Percentiles rank a stretch among this genome's conserved stretches.
Evolutionary conservation across 768 basidiomycete genomes (phyloP).

Genomic region (Trametes punicea): DNA sequence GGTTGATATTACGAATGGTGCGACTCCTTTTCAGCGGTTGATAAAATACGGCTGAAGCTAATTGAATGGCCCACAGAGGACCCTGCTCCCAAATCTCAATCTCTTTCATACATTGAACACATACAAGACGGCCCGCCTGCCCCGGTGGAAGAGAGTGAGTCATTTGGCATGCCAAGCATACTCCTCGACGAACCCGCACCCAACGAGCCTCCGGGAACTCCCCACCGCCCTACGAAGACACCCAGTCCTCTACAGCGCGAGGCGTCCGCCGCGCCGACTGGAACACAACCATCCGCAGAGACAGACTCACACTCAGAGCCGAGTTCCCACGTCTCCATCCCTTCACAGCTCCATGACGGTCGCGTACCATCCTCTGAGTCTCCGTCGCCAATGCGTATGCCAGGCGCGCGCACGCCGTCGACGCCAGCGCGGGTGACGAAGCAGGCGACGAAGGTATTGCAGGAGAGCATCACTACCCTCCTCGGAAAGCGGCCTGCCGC

Average conservation of each 20-base stretch:
- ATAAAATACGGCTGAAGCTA: background rate
- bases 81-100: background rate
- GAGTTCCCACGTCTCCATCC: slow-evolving; percentile 15
- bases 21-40: background rate
- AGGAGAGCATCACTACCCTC: slow-evolving; percentile 65
- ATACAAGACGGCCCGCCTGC: background rate
- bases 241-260: background rate
- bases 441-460: slow-evolving; percentile 50
- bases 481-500: slow-evolving; percentile 58
- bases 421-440: slow-evolving; percentile 28
- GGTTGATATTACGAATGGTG: slow-evolving; percentile 48
- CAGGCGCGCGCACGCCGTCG: slow-evolving; percentile 28
- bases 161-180: slow-evolving; percentile 9
- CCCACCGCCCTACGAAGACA: background rate
- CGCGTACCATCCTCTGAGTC: slow-evolving; percentile 59
- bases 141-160: slow-evolving; percentile 4
- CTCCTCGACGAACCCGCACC: background rate
- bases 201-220: background rate
- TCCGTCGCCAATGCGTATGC: slow-evolving; percentile 37
- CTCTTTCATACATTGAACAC: slow-evolving; percentile 13
- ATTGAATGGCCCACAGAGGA: background rate
- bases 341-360: slow-evolving; percentile 5
- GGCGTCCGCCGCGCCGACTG: background rate
- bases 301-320: background rate
- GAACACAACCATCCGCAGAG: background rate